Evolutionary conservation across 805 yeast genomes (phyloP).

Genomic region (Tetrapisispora fleetii): DNA sequence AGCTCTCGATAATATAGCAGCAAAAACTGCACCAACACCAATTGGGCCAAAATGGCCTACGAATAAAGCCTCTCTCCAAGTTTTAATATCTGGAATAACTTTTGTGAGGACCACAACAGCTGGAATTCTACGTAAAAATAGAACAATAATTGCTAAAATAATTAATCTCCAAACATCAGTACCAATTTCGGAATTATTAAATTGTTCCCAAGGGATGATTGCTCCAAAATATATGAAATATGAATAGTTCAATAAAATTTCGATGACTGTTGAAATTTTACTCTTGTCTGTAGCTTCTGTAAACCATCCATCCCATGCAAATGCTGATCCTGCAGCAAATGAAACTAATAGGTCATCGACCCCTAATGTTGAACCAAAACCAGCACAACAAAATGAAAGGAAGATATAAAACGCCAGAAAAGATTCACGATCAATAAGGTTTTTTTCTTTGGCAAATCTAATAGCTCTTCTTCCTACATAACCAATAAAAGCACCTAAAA

Average conservation of each 20-base stretch:
- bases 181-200: conserved; percentile 53
- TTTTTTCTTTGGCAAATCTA: conserved; percentile 57
- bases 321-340: conserved; percentile 88
- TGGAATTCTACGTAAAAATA: conserved; percentile 73
- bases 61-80: conserved; percentile 90
- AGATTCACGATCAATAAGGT: conserved; percentile 78
- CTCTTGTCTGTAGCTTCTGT: conserved; percentile 73
- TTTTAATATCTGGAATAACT: conserved; percentile 73
- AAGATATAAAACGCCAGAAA: conserved; percentile 78
- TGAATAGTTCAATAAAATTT: conserved; percentile 69
- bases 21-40: conserved; percentile 89
- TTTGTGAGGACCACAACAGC: conserved; percentile 69
- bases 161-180: conserved; percentile 66
- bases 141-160: conserved; percentile 60
- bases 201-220: conserved; percentile 78
- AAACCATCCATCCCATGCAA: conserved; percentile 91
- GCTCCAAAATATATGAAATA: conserved; percentile 88
- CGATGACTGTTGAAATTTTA: conserved; percentile 85
- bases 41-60: conserved; percentile 96
- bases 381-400: conserved; percentile 76
- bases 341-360: conserved; percentile 83
- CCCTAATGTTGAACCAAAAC: conserved; percentile 79
- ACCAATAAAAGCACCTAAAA: conserved; percentile 68
- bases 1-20: conserved; percentile 67
- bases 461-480: conserved; percentile 60